Conservation (phyloP, 2,329 filamentous ascomycete species). For the Sclerotinia sclerotiorum region DNA sequence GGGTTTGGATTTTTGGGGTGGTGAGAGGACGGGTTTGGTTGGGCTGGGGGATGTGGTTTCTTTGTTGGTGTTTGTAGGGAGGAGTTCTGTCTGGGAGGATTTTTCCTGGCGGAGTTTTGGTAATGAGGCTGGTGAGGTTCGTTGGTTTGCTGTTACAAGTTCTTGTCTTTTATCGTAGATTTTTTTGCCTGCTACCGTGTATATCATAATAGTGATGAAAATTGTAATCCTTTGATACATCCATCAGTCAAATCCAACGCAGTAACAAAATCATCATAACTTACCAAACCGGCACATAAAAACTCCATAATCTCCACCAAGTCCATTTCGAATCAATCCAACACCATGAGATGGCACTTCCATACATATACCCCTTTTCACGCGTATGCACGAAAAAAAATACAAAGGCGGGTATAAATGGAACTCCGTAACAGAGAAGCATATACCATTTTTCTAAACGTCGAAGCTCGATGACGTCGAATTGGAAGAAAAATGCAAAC, state of each 20-base stretch:
- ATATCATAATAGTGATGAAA: constrained; percentile 61
- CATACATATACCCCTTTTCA: constrained; percentile 63
- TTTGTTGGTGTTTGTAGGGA: constrained; percentile 44
- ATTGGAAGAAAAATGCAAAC: constrained; percentile 75
- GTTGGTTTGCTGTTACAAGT: constrained; percentile 13
- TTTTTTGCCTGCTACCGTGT: constrained; percentile 62
- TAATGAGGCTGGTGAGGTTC: neutral
- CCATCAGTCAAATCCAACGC: constrained; percentile 41
- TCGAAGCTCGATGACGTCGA: constrained; percentile 62
- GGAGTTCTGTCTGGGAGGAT: constrained; percentile 50
- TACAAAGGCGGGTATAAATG: constrained; percentile 65
- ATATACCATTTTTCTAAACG: constrained; percentile 71
- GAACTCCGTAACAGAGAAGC: constrained; percentile 68
- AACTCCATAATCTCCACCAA: constrained; percentile 69
- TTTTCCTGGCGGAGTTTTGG: neutral
- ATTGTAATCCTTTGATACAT: constrained; percentile 56
- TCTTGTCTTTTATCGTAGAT: constrained; percentile 68
- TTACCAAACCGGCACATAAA: constrained; percentile 70
- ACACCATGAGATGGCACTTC: constrained; percentile 77
- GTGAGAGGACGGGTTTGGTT: neutral
- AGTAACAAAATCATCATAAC: neutral
- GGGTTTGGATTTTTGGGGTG: neutral
- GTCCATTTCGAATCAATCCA: constrained; percentile 71
- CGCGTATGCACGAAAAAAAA: constrained; percentile 63
- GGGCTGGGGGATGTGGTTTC: constrained; percentile 36